A percentile compares a stretch with the other conserved stretches of the same genome.
Evolutionary conservation across 495 filamentous ascomycete species (phyloP).

Genomic region (Tetracladium setigerum): DNA sequence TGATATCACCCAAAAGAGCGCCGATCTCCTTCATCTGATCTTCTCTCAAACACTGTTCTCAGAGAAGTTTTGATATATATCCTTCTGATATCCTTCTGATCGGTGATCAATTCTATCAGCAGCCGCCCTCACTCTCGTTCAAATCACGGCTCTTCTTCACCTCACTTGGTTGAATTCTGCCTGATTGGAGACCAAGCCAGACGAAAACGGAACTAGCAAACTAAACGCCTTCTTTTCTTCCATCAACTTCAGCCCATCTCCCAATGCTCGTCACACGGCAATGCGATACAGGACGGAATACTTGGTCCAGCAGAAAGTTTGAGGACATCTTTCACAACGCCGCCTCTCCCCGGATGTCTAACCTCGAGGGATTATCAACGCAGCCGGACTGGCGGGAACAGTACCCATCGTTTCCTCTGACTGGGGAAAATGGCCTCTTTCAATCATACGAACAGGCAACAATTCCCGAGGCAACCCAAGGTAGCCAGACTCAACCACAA

Average conservation of each 20-base stretch:
- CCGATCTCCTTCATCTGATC: too few relatives aligned
- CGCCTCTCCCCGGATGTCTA: conserved; percentile 52
- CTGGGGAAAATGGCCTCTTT: conserved; percentile 41
- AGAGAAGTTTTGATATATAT: background rate
- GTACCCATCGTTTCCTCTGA: conserved; percentile 43
- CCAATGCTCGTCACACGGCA: conserved; percentile 55
- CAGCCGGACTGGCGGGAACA: conserved; percentile 54
- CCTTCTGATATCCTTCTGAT: conserved; percentile 16
- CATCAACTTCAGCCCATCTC: conserved; percentile 13
- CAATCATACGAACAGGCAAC: conserved; percentile 39
- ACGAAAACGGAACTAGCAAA: background rate
- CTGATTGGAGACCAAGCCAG: background rate
- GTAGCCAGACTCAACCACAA: conserved; percentile 34
- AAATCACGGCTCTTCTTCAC: conserved; percentile 12
- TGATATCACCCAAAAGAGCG: conserved; percentile 4
- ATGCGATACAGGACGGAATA: conserved; percentile 47
- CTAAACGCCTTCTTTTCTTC: conserved; percentile 7
- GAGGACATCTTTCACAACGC: conserved; percentile 43
- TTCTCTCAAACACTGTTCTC: conserved; percentile 6
- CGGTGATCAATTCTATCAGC: conserved; percentile 14
- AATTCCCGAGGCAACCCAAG: conserved; percentile 27
- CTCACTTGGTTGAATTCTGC: background rate
- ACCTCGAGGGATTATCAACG: conserved; percentile 42
- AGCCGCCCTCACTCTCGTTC: conserved; percentile 18
- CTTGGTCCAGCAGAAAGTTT: conserved; percentile 51